Percentiles rank a stretch among this genome's conserved stretches.
Evolutionary conservation across 2,329 filamentous ascomycete genomes (phyloP).

Genomic region (Diaporthe citri): DNA sequence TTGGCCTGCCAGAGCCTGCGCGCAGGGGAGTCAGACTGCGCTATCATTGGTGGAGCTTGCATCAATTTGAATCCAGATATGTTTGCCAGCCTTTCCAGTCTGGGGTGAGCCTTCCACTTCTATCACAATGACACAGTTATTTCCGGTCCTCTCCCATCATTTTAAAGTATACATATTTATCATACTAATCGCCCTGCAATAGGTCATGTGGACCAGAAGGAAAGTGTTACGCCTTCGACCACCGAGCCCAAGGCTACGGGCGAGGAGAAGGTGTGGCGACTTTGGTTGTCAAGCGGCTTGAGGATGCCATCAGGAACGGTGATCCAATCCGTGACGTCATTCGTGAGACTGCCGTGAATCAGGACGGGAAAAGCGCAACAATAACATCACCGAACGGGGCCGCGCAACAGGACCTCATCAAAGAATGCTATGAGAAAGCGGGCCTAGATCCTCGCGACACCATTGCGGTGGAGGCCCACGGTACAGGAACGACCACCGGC

Average conservation of each 20-base stretch:
- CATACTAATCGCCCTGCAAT: no score
- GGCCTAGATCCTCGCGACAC: slow-evolving; percentile 59
- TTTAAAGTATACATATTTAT: no score
- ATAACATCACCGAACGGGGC: slow-evolving; percentile 41
- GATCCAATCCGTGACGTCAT: slow-evolving; percentile 41
- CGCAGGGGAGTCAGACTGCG: background rate
- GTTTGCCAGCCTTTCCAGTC: background rate
- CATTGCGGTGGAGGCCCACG: background rate
- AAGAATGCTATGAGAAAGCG: slow-evolving; percentile 57
- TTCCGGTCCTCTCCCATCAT: no score
- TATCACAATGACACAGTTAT: no score
- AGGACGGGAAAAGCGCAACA: slow-evolving; percentile 46
- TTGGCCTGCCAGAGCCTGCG: background rate
- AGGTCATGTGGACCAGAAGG: slow-evolving; percentile 11
- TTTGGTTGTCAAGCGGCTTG: slow-evolving; percentile 2
- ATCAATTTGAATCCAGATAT: slow-evolving; percentile 43
- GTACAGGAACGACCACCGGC: background rate
- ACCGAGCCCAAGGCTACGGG: background rate
- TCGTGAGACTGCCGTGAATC: slow-evolving; percentile 44
- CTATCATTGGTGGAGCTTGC: slow-evolving; percentile 45
- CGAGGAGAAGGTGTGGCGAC: background rate
- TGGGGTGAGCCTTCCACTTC: background rate
- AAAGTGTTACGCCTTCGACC: slow-evolving; percentile 6
- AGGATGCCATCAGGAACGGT: background rate
- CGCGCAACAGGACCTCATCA: slow-evolving; percentile 55